phyloP scores from a whole-genome alignment of 2,329 filamentous ascomycete species.

The Myriosclerotinia duriaeana region DNA sequence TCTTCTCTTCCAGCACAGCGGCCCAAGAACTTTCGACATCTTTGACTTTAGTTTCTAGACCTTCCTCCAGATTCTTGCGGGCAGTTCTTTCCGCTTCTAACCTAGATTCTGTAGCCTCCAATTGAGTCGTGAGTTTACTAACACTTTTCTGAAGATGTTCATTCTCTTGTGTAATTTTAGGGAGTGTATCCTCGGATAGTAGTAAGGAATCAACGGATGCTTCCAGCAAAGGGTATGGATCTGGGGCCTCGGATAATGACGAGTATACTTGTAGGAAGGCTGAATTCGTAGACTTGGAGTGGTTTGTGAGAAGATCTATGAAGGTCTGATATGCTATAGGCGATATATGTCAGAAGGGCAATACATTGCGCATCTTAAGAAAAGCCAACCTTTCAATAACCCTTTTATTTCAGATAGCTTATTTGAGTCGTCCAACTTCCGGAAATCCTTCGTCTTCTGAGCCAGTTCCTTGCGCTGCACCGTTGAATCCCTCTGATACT shows the following conservation, averaged over 20 bases:
- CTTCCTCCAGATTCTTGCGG: slow-evolving; percentile 73
- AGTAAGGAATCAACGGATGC: slow-evolving; percentile 94
- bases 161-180: slow-evolving; percentile 86
- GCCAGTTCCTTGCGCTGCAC: slow-evolving; percentile 95
- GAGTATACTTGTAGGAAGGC: slow-evolving; percentile 93
- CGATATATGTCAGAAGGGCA: slow-evolving; percentile 5
- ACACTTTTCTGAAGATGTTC: slow-evolving; percentile 80
- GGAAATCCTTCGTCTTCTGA: slow-evolving; percentile 98
- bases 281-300: slow-evolving; percentile 90
- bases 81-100: slow-evolving; percentile 75
- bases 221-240: slow-evolving; percentile 94
- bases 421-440: slow-evolving; percentile 83
- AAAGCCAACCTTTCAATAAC: slow-evolving; percentile 71
- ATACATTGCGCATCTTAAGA: slow-evolving; percentile 1
- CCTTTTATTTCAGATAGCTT: slow-evolving; percentile 89
- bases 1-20: slow-evolving; percentile 87
- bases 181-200: slow-evolving; percentile 86
- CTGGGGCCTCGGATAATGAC: slow-evolving; percentile 88
- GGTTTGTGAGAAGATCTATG: slow-evolving; percentile 93
- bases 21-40: slow-evolving; percentile 89
- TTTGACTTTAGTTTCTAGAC: slow-evolving; percentile 76
- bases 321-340: slow-evolving; percentile 86
- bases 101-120: slow-evolving; percentile 78
- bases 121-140: slow-evolving; percentile 69
- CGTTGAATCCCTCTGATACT: slow-evolving; percentile 91